These are phyloP conservation scores for Botrytis medusae DNA, from an alignment of 2,329 filamentous ascomycete genomes.

Conservation along the genomic window DNA sequence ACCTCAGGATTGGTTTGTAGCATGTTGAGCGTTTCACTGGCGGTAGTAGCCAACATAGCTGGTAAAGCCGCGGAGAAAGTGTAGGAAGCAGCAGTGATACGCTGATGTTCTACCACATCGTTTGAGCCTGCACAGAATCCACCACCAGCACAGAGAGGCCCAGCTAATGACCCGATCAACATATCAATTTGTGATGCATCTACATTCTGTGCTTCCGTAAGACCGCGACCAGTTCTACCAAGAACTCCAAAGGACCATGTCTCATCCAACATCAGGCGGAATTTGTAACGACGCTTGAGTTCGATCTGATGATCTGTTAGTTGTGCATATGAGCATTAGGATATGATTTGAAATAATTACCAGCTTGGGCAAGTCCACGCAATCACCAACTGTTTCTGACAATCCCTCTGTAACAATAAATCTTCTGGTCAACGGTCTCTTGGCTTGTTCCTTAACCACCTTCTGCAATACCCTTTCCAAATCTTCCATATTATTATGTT, in stretches of 20 bases:
- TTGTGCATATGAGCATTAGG: not conserved
- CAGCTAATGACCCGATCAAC: slow-evolving; percentile 90
- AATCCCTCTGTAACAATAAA: slow-evolving; percentile 96
- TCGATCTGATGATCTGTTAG: slow-evolving; percentile 60
- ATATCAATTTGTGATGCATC: slow-evolving; percentile 93
- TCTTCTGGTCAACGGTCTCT: slow-evolving; percentile 79
- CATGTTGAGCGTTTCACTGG: slow-evolving; percentile 83
- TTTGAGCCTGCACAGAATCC: slow-evolving; percentile 92
- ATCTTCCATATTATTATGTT: slow-evolving; percentile 95
- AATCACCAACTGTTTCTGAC: slow-evolving; percentile 88
- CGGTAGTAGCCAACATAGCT: slow-evolving; percentile 91
- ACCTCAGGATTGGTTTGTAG: slow-evolving; percentile 86
- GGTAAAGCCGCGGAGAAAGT: slow-evolving; percentile 95
- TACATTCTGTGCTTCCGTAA: slow-evolving; percentile 96
- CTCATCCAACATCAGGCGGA: slow-evolving; percentile 95
- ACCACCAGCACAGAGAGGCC: slow-evolving; percentile 86
- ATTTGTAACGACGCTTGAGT: slow-evolving; percentile 95
- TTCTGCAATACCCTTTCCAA: slow-evolving; percentile 81
- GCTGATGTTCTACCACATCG: slow-evolving; percentile 94
- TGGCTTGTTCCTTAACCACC: slow-evolving; percentile 82
- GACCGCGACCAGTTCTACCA: slow-evolving; percentile 83
- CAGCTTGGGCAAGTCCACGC: slow-evolving; percentile 79
- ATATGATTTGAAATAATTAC: slow-evolving; percentile 48
- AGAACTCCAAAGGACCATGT: slow-evolving; percentile 96
- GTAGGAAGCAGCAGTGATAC: slow-evolving; percentile 87